These are phyloP conservation scores for Termitomyces sp. DNA, from an alignment of 768 basidiomycete species.

Conservation along the genomic window DNA sequence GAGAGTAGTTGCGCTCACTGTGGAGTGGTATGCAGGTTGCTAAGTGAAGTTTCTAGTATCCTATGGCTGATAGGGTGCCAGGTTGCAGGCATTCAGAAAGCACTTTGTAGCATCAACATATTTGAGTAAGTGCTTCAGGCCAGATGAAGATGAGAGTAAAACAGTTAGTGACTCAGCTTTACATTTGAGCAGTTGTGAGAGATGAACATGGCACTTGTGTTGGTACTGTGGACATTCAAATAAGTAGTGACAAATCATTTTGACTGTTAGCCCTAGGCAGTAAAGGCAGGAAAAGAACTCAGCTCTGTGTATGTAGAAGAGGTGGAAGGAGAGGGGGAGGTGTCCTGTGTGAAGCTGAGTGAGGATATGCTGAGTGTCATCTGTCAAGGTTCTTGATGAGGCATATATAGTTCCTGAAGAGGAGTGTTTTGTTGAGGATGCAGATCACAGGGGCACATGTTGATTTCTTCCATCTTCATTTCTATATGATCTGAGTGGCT, in stretches of 20 bases:
- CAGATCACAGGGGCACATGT: not conserved
- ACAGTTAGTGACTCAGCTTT: constrained; percentile 6
- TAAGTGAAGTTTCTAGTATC: too few species aligned
- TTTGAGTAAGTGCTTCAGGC: not conserved
- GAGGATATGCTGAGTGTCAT: not conserved
- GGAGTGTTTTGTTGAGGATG: constrained; percentile 1
- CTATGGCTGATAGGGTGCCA: too few species aligned
- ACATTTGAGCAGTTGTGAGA: not conserved
- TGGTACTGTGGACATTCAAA: not conserved
- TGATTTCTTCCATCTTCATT: constrained; percentile 5
- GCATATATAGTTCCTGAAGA: not conserved
- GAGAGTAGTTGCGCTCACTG: too few species aligned
- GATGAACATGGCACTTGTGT: not conserved
- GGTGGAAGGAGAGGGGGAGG: not conserved
- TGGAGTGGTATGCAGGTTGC: too few species aligned
- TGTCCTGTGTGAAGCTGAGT: not conserved
- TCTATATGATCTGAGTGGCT: not conserved
- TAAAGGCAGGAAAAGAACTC: not conserved
- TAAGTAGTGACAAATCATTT: not conserved
- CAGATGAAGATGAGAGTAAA: not conserved
- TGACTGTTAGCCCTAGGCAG: not conserved
- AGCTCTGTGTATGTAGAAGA: not conserved
- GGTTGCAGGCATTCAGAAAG: not conserved
- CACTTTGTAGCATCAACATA: not conserved
- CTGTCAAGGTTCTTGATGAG: not conserved